phyloP scores from a whole-genome alignment of 2,329 filamentous ascomycete genomes.

The Byssothecium circinans region DNA sequence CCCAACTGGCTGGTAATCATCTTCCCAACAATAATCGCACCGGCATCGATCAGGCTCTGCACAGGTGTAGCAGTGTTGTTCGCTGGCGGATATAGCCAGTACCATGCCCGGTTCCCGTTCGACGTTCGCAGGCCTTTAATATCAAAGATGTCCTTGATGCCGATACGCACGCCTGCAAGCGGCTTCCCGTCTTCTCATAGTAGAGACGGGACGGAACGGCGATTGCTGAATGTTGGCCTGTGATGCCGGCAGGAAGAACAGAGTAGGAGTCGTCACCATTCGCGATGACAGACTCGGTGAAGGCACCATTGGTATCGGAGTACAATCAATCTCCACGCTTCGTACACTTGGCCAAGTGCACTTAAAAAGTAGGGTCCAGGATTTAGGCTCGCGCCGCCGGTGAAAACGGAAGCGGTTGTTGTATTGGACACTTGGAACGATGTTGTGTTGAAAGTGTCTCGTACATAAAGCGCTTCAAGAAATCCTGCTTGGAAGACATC shows the following conservation, averaged over 20 bases:
- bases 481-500: constrained; percentile 49
- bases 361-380: constrained; percentile 56
- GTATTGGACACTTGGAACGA: constrained; percentile 14
- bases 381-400: constrained; percentile 34
- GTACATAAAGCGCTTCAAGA: constrained; percentile 34
- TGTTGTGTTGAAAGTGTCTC: constrained; percentile 9
- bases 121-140: constrained; percentile 59
- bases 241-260: constrained; percentile 49
- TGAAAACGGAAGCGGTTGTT: constrained; percentile 16
- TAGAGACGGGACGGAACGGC: constrained; percentile 64
- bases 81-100: constrained; percentile 53
- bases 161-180: constrained; percentile 62
- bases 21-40: constrained; percentile 55
- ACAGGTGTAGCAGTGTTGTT: constrained; percentile 54
- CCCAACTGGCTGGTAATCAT: constrained; percentile 52
- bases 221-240: constrained; percentile 49
- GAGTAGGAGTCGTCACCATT: constrained; percentile 46
- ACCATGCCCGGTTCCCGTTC: constrained; percentile 62
- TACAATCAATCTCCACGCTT: constrained; percentile 55
- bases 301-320: constrained; percentile 53
- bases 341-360: constrained; percentile 48
- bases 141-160: constrained; percentile 65
- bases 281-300: constrained; percentile 51
- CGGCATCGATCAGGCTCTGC: constrained; percentile 60
- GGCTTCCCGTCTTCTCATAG: constrained; percentile 60